Base-by-base conservation (phyloP, 345 rosid genomes). In the Geranium brycei region DNA sequence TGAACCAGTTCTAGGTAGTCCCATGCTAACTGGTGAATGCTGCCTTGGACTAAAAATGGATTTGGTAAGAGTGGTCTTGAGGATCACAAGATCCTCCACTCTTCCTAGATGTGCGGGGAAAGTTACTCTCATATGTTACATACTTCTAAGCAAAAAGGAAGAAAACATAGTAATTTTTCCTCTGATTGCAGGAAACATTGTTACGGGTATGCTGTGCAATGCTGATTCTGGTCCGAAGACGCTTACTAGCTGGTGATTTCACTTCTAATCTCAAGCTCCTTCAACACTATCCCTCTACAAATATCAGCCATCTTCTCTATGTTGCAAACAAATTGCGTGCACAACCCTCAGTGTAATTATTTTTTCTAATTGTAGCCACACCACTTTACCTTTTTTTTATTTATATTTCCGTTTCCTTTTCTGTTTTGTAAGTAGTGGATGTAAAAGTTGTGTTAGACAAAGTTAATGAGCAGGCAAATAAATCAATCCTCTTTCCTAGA, bases 171-270 rank as follows among this genome's bases (percentile, higher is more conserved):
- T 41, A 35, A 32, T 8, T 57, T 58, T 57, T 32, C 38, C 59
- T 64, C 17, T 35, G 41, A 35, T 72, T 80, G 80, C 87, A 93
- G 99, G 99, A 90, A 58, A 88, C 95, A 17, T 70, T 93, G 71
- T 90, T 93, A 10, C 85, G 99, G 64, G 66, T 93, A 72, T 93
- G 97, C 74, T 93, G 99, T 51, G 97, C 97, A 31, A 93, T 93
- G 99, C 78, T 93, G 71, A 83, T 93, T 74, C 83, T 93, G 1
- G 65, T 93, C 23, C 73, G 99, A 62, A 84, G 93, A 62, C 91
- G 98, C 38, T 73, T 92, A n/a, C 86, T 92, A 40, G 92, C 87
- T 0, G 92, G 92, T 70, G 92, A 87, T 69, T 90, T 90, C 79
- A 90, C 96, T 17, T 81, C 90, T 17, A 90, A 80, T 71, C 87